These are phyloP conservation scores for Inga laurina DNA, from an alignment of 306 rosid genomes.

Conservation along the genomic window DNA sequence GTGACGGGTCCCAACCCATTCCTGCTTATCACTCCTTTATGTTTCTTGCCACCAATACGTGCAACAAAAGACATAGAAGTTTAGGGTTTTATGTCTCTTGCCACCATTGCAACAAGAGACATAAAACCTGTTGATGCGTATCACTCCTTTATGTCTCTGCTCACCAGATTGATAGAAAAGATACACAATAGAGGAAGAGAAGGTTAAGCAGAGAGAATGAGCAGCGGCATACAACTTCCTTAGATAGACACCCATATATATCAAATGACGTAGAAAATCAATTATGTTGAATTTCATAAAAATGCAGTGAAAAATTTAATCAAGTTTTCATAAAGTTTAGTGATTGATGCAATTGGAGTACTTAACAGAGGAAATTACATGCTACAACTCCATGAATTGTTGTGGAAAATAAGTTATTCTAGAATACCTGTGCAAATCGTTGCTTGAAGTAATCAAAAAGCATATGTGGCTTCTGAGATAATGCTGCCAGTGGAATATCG, in stretches of 20 bases:
- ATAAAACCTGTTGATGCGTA: neutral
- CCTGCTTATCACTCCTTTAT: neutral
- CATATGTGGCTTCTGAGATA: slow-evolving; percentile 93
- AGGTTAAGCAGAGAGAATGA: slow-evolving; percentile 14
- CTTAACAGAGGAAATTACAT: slow-evolving; percentile 19
- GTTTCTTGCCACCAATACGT: neutral
- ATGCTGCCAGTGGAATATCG: slow-evolving; percentile 88
- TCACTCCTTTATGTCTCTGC: neutral
- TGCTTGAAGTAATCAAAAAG: slow-evolving; percentile 96
- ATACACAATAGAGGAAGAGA: neutral
- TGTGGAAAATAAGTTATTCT: slow-evolving; percentile 19
- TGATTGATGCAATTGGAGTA: neutral
- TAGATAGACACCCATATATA: neutral
- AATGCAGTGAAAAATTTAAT: neutral
- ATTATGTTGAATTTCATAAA: neutral
- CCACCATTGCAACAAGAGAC: neutral
- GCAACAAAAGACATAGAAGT: no score
- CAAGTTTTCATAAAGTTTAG: neutral
- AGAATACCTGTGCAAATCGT: slow-evolving; percentile 92
- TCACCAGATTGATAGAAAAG: neutral
- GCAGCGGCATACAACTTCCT: slow-evolving; percentile 10
- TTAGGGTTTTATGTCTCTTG: neutral
- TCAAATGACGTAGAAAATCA: slow-evolving; percentile 14
- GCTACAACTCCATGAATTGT: neutral
- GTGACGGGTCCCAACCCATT: neutral